Base-by-base conservation (phyloP, 208 protist genomes). In the Phytomonas sp. region DNA sequence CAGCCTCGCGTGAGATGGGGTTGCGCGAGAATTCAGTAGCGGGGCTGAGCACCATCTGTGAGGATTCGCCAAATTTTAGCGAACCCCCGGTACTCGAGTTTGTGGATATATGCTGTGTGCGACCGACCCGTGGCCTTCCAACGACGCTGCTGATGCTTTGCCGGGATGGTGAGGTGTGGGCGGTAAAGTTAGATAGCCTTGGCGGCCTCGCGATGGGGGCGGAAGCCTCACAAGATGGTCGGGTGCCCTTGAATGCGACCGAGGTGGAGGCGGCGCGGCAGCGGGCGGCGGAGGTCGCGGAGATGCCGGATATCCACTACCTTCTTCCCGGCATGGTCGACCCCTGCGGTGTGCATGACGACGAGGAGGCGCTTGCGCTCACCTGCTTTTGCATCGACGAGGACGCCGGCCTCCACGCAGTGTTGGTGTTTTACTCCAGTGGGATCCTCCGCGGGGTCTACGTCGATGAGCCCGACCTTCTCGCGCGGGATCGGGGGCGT, bases 151-250 rank as follows among this genome's bases (percentile, higher is more conserved):
- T 92, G 29, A 64, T 91, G 31, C 79, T 95, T 0, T 85, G 75
- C 68, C 80, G 83, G 64, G 74, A 70, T 63, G 90, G 90, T 14
- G 90, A 92, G 66, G 82, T 93, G 30, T 95, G 85, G 73, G 79
- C 78, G 23, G 40, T 87, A 45, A 78, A 84, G 49, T 67, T 92
- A 36, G 67, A 82, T 52, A 67, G 73, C 32, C 36, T 79, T 26
- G 66, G 77, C 65, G 32, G 31, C 40, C 66, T 87, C 30, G 83
- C 83, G 40, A 37, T 56, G 32, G 11, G 69, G 10, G 66, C 69
- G 29, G 61, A 23, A 61, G 70, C 56, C 30, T 34, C 69, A 1
- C 62, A 73, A 26, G 81, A 86, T 69, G 81, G 81, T 33, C 42
- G 69, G 10, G 6, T 81, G 52, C 67, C 23, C 4, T 26, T 52